Evolutionary conservation across 1,139 yeast species (phyloP), one percentile per base, ranked within the genome.

Genomic region (Magnusiomyces ingens): DNA sequence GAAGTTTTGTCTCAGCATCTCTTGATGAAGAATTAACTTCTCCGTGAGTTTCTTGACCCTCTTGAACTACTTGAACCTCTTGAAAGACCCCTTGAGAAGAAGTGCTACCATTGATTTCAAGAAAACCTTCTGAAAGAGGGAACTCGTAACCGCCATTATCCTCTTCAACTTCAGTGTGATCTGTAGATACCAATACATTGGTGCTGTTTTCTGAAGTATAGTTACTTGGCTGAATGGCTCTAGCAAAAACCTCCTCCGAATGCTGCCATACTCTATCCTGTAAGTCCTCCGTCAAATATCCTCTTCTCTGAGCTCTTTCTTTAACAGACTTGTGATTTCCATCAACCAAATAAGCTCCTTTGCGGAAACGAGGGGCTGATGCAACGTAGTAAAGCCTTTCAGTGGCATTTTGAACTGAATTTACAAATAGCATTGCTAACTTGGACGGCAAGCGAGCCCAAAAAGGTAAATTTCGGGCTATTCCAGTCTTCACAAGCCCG

Each of bases 221-320:
- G 8, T 26, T 26, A 26, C 8, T 26, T 26, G 4, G 32, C 8
- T 8, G 32, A 8, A 26, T 26, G 8, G 32, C 32, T 26, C 32
- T 26, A 26, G 32, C 32, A 26, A 26, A 26, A 26, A 26, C 8
- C 8, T 26, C 32, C 8, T 26, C 32, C 4, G 32, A 60, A 46
- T 64, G 67, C 12, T 54, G 49, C 68, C 68, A 65, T 21, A 62
- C 63, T 43, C 53, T 58, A 15, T 65, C 62, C 53, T 62, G 66
- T 36, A 62, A 51, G n/a, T 62, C 60, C 18, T 57, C 56, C 1
- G 61, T 38, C 40, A 63, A 51, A 41, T 52, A 63, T 17, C 61
- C 62, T 49, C 60, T 58, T 19, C 46, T 43, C 45, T 41, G 49
- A n/a, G 57, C 49, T 47, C 57, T 52, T 32, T 54, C 62, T 45